These are phyloP conservation scores for Acanthamoeba culbertsoni DNA, from an alignment of 208 protist species.

Conservation along the genomic window DNA sequence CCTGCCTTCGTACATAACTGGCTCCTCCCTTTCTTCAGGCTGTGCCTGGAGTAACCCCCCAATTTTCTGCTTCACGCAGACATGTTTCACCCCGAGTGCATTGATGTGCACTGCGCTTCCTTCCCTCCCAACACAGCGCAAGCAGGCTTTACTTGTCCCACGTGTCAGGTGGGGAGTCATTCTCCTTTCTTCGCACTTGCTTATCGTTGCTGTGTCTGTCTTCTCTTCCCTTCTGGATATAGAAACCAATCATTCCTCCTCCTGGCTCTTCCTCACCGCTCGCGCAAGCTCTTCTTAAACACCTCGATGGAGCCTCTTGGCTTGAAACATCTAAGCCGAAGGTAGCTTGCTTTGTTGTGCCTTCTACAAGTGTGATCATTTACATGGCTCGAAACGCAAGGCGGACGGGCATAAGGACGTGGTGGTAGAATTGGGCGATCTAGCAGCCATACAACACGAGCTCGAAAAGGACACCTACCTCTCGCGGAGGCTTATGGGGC, in stretches of 20 bases:
- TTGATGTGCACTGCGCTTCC: conserved; percentile 60
- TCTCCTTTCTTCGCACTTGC: not conserved
- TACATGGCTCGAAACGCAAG: not conserved
- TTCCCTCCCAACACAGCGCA: conserved; percentile 60
- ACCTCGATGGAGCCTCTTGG: not conserved
- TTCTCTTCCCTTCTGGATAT: not conserved
- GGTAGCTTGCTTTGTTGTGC: not conserved
- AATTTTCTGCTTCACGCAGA: not conserved
- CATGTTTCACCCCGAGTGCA: conserved; percentile 63
- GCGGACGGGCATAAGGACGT: not conserved
- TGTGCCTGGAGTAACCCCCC: not conserved
- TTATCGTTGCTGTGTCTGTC: not conserved
- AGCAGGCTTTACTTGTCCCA: conserved; percentile 56
- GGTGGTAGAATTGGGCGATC: conserved; percentile 14
- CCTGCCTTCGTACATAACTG: conserved; percentile 41
- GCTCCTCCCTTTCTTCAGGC: not conserved
- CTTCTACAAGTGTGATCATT: not conserved
- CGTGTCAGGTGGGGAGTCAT: conserved; percentile 46
- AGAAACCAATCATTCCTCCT: conserved; percentile 44
- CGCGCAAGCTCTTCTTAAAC: not conserved
- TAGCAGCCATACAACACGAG: not conserved
- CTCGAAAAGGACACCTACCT: not conserved
- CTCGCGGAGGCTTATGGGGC: not conserved
- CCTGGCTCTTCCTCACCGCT: not conserved
- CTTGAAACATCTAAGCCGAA: not conserved